Evolutionary conservation across 1,284 basidiomycete species (phyloP), one percentile per base, ranked within the genome.

Genomic region (Pholiota adiposa): DNA sequence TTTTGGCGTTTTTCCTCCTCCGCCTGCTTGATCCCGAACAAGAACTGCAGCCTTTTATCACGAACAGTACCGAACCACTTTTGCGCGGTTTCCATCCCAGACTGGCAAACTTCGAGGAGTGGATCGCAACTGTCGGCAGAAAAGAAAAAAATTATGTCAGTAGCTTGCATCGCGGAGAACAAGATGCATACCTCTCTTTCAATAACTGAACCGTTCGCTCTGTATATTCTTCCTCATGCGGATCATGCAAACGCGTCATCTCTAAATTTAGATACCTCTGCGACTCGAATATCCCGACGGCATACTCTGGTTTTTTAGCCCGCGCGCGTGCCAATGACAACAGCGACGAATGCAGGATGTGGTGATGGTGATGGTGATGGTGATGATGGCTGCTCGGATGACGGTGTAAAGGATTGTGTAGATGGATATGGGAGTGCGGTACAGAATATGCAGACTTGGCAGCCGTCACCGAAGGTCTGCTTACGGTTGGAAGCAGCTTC

Each of bases 211-310:
- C 81, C 43, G 82, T 79, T 58, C 79, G 78, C 48, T 79, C 77
- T 2, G 85, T 80, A 40, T 86, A 77, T 29, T 78, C 74, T 19
- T 83, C 81, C 4, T 81, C 77, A 66, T 83, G 76, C 0, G 81
- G 83, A 56, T 87, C 83, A n/a, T 76, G 72, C 33, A 86, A 73
- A 44, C 80, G 77, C 9, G 75, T 81, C 14, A 84, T 80, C 69
- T 95, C 93, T 4, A 94, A 76, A 63, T 93, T 86, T 67, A 93
- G 80, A 70, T 94, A 94, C 34, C 86, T 77, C 67, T 91, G 87
- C 11, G 84, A 86, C 73, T 95, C 93, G 65, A 94, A 94, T 8
- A 93, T 85, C 0, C 92, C 93, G 0, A 95, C 93, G 0, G 85
- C 86, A 34, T 83, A 78, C 69, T 92, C 85, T 25, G 58, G 63